Evolutionary conservation across 345 rosid genomes (phyloP), one percentile per base, ranked within the genome.

Genomic region (Firmiana major): DNA sequence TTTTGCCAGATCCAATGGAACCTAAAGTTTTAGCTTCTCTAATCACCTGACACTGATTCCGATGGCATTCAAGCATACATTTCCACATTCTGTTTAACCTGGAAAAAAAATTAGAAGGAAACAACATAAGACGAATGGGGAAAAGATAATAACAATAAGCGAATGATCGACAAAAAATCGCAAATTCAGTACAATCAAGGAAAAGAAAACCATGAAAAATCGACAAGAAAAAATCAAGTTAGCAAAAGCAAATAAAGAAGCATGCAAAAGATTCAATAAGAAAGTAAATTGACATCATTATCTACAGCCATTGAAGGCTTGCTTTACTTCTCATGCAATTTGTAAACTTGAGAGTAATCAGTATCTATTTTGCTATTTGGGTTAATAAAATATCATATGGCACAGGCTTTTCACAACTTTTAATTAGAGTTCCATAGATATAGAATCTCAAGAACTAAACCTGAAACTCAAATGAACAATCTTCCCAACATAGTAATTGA

Each of bases 31-130:
- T 83, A 55, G 92, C 92, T 85, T 89, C 96, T 80, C 83, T 91
- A 65, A 97, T 85, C 46, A 90, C 92, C 69, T 79, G 88, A 78
- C 90, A 90, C 84, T 94, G 99, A 84, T 21, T 84, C 24, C 76
- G 94, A 81, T 97, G 98, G 77, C 98, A 97, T 42, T 91, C 96
- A 16, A 91, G 94, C 97, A 97, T 92, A 6, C 83, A 70, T 84
- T 80, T 97, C 99, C 99, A 97, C 99, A 97, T 97, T 88, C 89
- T 88, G 31, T 85, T 87, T 74, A 97, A 85, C 87, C 99, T 97
- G 86, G 65, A 40, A 78, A 77, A 42, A 4, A 64, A 81, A 75
- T 58, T 57, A 67, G 74, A 51, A 21, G 75, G 36, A 65, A 80
- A 76, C 36, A 13, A 7, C 28, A 31, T 74, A 58, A 58, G 40